Conservation (phyloP, 176 grass and related monocot genomes). For the Phoenix dactylifera region DNA sequence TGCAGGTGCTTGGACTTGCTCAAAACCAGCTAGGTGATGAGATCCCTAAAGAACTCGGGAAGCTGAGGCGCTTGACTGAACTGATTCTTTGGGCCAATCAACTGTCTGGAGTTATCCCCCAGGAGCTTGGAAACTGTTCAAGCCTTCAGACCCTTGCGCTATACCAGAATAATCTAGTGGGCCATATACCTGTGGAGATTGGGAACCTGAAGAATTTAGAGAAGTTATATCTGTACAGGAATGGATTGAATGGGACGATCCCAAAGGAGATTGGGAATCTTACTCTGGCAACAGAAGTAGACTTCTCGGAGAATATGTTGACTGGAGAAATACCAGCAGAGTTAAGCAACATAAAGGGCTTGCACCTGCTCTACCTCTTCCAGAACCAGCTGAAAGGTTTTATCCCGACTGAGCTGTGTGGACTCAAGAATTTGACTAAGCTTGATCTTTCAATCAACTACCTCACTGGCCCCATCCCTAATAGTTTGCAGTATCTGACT, state of each 20-base stretch:
- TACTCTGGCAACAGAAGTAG: slow-evolving; percentile 53
- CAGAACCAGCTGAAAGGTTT: slow-evolving; percentile 76
- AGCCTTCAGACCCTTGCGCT: slow-evolving; percentile 65
- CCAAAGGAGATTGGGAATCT: slow-evolving; percentile 73
- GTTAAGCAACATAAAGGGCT: slow-evolving; percentile 51
- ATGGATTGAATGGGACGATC: slow-evolving; percentile 75
- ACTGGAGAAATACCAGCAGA: slow-evolving; percentile 70
- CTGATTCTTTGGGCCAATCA: slow-evolving; percentile 79
- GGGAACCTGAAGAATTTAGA: slow-evolving; percentile 62
- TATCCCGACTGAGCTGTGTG: slow-evolving; percentile 63
- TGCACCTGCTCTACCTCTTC: slow-evolving; percentile 74
- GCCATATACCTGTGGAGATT: slow-evolving; percentile 63
- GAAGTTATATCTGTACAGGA: slow-evolving; percentile 76
- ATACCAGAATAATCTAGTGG: slow-evolving; percentile 71
- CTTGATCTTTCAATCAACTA: slow-evolving; percentile 95
- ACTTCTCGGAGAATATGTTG: slow-evolving; percentile 92
- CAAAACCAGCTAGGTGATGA: slow-evolving; percentile 67
- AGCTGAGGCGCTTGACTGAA: slow-evolving; percentile 53
- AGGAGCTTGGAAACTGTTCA: slow-evolving; percentile 74
- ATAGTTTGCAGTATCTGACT: slow-evolving; percentile 74
- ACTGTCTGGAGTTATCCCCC: slow-evolving; percentile 60
- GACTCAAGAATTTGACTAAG: slow-evolving; percentile 62
- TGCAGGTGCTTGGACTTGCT: slow-evolving; percentile 76
- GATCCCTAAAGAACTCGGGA: slow-evolving; percentile 69
- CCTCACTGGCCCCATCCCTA: slow-evolving; percentile 69